Evolutionary conservation across 1,139 yeast species (phyloP), one percentile per base, ranked within the genome.

Genomic region (Debaryomycetaceae sp.): DNA sequence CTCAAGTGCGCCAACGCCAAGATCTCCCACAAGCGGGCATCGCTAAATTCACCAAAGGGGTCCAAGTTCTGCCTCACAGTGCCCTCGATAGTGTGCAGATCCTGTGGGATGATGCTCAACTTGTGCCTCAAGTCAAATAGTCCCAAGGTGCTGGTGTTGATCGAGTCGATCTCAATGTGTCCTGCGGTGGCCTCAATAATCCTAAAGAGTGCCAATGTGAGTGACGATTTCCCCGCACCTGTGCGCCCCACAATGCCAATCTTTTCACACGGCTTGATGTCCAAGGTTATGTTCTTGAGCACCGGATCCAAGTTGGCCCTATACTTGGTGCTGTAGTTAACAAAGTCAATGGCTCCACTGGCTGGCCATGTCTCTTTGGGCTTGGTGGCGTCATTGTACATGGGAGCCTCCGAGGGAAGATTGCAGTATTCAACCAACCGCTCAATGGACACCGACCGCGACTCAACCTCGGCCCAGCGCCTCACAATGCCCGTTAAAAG

Each of bases 221-320:
- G 49, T 0, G 66, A 53, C 4, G 65, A 59, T 36, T 62, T 62
- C 4, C 69, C 69, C 3, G 69, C 67, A 7, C 69, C 69, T 3
- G 69, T 62, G 42, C 69, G 46, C 11, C 68, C 68, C 21, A 61
- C 67, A 36, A 62, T 57, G 12, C 69, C 69, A 28, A 62, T 44
- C 40, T 62, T 62, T 36, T 62, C 67, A 3, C 51, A 41, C 4
- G 61, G 51, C 31, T 51, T 48, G 31, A 62, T 54, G 15, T 46
- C 46, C 14, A 60, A 29, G 21, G 38, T 37, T 25, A 62, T 46
- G 23, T 54, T 43, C 23, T 46, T 56, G 38, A 62, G 52, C 3
- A 62, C 65, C 0, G 61, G 62, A 27, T 59, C 66, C 38, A 62
- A 52, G 30, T 55, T 52, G 15, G 51, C 63, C 39, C 67, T 51